Evolutionary conservation across 768 basidiomycete species (phyloP).

Genomic region (Collybia sordida): DNA sequence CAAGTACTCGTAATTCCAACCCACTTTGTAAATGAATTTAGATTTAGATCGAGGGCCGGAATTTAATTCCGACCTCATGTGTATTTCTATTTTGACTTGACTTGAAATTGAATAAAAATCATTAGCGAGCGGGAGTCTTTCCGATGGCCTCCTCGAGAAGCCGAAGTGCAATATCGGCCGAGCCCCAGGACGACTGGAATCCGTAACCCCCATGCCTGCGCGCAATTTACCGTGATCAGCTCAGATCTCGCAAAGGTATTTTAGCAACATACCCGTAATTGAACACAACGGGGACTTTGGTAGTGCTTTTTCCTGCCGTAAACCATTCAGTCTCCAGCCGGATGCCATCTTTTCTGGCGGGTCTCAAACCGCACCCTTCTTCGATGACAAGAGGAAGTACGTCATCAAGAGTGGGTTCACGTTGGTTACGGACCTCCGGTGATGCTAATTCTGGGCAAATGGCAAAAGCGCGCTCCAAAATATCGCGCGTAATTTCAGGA

Average conservation of each 20-base stretch:
- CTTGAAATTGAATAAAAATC: no score
- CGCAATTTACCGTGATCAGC: neutral
- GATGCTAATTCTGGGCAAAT: constrained; percentile 60
- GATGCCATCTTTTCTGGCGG: constrained; percentile 67
- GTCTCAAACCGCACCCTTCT: constrained; percentile 63
- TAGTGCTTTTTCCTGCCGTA: constrained; percentile 19
- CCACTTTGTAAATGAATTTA: no score
- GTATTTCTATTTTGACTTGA: no score
- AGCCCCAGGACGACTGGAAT: constrained; percentile 69
- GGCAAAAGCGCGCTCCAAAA: constrained; percentile 50
- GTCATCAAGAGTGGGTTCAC: constrained; percentile 50
- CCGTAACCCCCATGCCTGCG: constrained; percentile 64
- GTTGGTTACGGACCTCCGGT: constrained; percentile 45
- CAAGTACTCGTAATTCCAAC: no score
- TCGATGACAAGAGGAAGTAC: constrained; percentile 46
- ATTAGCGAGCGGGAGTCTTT: no score
- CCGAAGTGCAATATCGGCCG: constrained; percentile 48
- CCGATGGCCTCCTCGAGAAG: constrained; percentile 39
- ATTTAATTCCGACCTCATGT: no score
- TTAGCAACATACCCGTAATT: constrained; percentile 60
- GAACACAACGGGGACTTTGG: constrained; percentile 48
- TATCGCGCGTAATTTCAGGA: constrained; percentile 58
- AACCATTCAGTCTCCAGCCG: constrained; percentile 53
- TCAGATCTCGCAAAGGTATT: neutral
- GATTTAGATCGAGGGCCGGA: no score